Evolutionary conservation across 2,329 filamentous ascomycete genomes (phyloP).

Genomic region (Domatiomyces globalis): DNA sequence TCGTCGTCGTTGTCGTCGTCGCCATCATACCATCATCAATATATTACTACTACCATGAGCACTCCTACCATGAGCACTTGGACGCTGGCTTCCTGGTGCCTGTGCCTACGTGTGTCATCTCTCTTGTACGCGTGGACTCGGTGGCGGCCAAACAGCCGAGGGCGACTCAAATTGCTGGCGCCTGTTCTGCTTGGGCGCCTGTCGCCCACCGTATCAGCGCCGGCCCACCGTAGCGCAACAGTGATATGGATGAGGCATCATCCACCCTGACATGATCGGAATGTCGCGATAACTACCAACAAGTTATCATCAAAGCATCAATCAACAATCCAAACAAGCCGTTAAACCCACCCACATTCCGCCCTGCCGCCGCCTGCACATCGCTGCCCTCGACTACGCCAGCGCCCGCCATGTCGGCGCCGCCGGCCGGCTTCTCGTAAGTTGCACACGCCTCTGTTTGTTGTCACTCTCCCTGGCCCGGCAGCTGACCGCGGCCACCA

Average conservation of each 20-base stretch:
- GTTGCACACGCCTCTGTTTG: constrained; percentile 16
- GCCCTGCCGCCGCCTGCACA: background rate
- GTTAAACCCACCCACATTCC: constrained; percentile 3
- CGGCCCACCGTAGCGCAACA: background rate
- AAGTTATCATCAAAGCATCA: background rate
- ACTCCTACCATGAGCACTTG: too few species aligned
- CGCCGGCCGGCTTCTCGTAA: constrained; percentile 33
- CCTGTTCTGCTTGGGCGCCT: background rate
- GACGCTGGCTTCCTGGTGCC: too few species aligned
- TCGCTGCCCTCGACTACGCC: constrained; percentile 4
- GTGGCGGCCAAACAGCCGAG: too few species aligned
- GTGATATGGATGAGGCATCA: background rate
- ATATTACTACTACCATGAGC: too few species aligned
- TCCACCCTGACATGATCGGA: too few species aligned
- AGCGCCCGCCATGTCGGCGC: constrained; percentile 29
- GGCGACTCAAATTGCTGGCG: too few species aligned
- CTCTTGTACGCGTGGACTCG: too few species aligned
- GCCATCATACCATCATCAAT: too few species aligned
- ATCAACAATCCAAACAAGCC: background rate
- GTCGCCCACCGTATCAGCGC: background rate
- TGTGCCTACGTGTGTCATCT: too few species aligned
- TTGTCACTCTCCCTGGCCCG: constrained; percentile 5
- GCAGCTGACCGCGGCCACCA: constrained; percentile 23
- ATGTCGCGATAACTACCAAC: too few species aligned
- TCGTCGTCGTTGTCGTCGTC: too few species aligned